These are phyloP conservation scores for Herpetospermum pedunculosum DNA, from an alignment of 306 rosid species.

Conservation along the genomic window DNA sequence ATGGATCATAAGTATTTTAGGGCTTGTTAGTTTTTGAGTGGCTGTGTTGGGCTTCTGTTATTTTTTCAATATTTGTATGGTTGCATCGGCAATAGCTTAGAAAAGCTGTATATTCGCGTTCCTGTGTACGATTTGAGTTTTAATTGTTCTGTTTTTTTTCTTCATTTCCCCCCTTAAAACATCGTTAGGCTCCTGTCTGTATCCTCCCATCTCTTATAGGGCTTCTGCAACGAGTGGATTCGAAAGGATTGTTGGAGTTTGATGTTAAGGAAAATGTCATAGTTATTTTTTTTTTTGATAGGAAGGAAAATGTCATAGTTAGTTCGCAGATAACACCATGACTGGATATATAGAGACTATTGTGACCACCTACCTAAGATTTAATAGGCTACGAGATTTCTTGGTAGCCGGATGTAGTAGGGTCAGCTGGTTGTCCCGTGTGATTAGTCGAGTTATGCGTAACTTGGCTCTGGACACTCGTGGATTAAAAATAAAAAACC, in stretches of 20 bases:
- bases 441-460: too few species aligned
- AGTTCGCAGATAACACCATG: neutral
- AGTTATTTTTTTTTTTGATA: too few species aligned
- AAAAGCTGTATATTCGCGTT: neutral
- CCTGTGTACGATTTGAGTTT: neutral
- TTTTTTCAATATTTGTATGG: neutral
- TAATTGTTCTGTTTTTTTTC: neutral
- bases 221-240: neutral
- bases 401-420: too few species aligned
- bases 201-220: neutral
- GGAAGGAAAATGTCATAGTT: neutral
- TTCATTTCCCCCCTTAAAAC: neutral
- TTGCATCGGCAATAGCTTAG: neutral
- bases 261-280: neutral
- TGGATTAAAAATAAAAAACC: too few species aligned
- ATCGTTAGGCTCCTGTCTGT: neutral
- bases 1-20: neutral
- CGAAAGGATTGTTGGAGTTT: neutral
- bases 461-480: too few species aligned
- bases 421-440: too few species aligned
- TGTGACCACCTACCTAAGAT: too few species aligned
- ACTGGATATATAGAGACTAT: neutral
- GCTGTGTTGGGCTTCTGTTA: neutral
- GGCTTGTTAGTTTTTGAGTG: neutral
- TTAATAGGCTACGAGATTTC: too few species aligned